Conservation (phyloP, 1,284 basidiomycete genomes). For the Boletus holoroseus region DNA sequence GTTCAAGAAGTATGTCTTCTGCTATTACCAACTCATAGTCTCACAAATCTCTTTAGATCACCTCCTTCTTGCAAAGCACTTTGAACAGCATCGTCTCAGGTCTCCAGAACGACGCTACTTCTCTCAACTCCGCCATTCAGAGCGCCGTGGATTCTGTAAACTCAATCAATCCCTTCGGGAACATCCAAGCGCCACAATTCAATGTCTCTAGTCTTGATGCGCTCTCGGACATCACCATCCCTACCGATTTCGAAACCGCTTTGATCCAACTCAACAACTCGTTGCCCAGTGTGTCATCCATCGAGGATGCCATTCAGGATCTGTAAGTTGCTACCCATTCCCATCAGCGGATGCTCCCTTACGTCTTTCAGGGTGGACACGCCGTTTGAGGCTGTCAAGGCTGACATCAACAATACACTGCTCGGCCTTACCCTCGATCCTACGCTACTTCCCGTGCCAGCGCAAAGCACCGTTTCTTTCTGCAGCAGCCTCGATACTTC, state of each 20-base stretch:
- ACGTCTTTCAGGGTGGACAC: constrained; percentile 58
- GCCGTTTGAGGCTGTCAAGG: constrained; percentile 81
- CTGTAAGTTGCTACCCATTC: constrained; percentile 47
- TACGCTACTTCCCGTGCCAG: constrained; percentile 68
- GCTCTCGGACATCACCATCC: constrained; percentile 77
- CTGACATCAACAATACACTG: constrained; percentile 84
- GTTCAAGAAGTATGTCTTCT: constrained; percentile 63
- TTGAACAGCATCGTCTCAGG: constrained; percentile 55
- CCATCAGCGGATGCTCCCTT: constrained; percentile 9
- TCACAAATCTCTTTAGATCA: constrained; percentile 50
- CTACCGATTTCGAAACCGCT: constrained; percentile 70
- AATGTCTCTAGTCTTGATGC: constrained; percentile 64
- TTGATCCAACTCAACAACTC: constrained; percentile 74
- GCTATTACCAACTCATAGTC: not conserved
- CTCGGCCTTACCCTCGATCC: constrained; percentile 63
- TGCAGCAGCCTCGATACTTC: constrained; percentile 76
- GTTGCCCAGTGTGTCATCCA: constrained; percentile 72
- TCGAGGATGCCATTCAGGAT: constrained; percentile 67
- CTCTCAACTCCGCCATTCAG: constrained; percentile 67
- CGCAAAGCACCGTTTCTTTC: constrained; percentile 58
- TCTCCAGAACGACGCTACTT: constrained; percentile 67
- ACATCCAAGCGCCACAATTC: constrained; percentile 66
- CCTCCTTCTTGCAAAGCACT: constrained; percentile 57
- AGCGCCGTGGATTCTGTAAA: constrained; percentile 64
- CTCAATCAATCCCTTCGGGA: constrained; percentile 61